These are phyloP conservation scores for Pseudonitzschia pungens DNA, from an alignment of 108 stramenopile genomes.

Conservation along the genomic window DNA sequence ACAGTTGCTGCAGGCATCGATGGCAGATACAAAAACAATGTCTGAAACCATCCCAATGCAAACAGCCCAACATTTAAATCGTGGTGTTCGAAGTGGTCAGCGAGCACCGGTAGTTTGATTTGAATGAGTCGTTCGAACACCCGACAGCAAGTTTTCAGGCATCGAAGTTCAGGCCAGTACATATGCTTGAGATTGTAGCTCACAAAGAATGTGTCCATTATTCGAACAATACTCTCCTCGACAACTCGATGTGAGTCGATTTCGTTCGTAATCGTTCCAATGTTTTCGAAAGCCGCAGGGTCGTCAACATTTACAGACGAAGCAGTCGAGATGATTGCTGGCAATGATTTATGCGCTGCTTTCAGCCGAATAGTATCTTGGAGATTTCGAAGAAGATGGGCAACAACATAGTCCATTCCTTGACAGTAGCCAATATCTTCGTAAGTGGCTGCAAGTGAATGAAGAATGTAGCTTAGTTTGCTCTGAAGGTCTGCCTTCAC, in stretches of 20 bases:
- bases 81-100: constrained; percentile 90
- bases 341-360: constrained; percentile 55
- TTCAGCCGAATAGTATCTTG: constrained; percentile 81
- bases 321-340: constrained; percentile 28
- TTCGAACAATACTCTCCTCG: constrained; percentile 73
- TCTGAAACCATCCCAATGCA: constrained; percentile 92
- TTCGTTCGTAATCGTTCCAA: constrained; percentile 25
- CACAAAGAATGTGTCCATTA: constrained; percentile 82
- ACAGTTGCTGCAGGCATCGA: constrained; percentile 90
- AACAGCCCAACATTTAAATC: constrained; percentile 88
- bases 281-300: constrained; percentile 2
- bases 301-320: not conserved
- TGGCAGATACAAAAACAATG: constrained; percentile 86
- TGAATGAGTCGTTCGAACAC: constrained; percentile 84
- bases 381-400: constrained; percentile 81
- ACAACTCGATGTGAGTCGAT: constrained; percentile 60
- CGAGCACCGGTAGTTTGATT: constrained; percentile 83
- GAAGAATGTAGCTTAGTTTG: constrained; percentile 76
- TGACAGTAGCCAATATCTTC: constrained; percentile 86
- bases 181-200: constrained; percentile 82
- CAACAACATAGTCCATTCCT: constrained; percentile 90
- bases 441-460: constrained; percentile 78
- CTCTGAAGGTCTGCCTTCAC: constrained; percentile 77
- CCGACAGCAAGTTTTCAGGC: constrained; percentile 81
- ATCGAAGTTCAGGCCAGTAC: constrained; percentile 87